Base-by-base conservation (phyloP, 2,329 filamentous ascomycete genomes). In the Zarea fungicola region DNA sequence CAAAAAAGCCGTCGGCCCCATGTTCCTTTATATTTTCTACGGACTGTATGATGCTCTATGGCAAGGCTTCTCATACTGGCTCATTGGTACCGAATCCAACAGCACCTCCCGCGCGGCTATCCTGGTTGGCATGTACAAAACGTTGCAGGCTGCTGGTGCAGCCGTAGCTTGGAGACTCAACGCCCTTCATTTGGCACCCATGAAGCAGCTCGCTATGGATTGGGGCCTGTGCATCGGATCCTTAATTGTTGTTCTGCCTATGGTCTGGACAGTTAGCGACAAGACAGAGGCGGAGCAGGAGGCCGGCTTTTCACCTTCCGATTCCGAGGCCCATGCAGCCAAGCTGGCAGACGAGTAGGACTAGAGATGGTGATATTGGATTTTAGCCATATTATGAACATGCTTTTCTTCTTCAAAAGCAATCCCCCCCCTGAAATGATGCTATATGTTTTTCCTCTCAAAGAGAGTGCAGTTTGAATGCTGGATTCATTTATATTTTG, bases 11-110 rank as follows among this genome's bases (percentile, higher is more conserved):
- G 72, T 74, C 6, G 83, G 81, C 0, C 82, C 83, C 9, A 83
- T 87, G 57, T 79, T 85, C 57, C 68, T 87, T 13, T 86, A 85
- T 69, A 81, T 86, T 61, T 85, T 84, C 65, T 87, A 85, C 60
- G 83, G 84, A 34, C 75, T 80, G 53, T 84, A 81, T 58, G 84
- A 87, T 60, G 80, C 83, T 2, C 71, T 81, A 16, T 86, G 81
- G 81, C 83, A 86, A 62, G 79, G 77, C 3, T 76, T 70, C 54
- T 78, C 80, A 44, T 84, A 85, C 69, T 85, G 81, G 81, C 58
- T 74, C n/a, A 70, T 75, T 47, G 71, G 72, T 10, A 68, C 72
- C 2, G 63, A 65, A 51, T 71, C 66, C 19, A 72, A 75, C 57
- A 68, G 62, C 14, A 61, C 70, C 0, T 64, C 61, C 1, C 58